These are phyloP conservation scores for Penicillium capsulatum DNA, from an alignment of 2,329 filamentous ascomycete species.

Conservation along the genomic window DNA sequence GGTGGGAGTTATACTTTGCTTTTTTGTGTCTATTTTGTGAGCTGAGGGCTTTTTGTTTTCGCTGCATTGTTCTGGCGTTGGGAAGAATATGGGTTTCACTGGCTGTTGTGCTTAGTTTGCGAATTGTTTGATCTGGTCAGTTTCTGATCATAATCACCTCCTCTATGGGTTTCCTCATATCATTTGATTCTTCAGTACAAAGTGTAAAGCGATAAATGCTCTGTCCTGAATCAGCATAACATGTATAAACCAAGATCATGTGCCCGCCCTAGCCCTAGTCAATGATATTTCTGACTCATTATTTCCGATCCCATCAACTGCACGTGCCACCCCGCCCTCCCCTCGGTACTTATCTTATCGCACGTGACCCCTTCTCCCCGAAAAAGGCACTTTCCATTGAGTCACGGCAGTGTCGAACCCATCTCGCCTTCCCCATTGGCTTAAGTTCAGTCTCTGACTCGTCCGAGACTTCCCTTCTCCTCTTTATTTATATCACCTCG, in stretches of 20 bases:
- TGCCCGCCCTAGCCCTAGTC: no score
- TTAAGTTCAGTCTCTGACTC: conserved; percentile 1
- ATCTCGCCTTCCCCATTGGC: conserved; percentile 2
- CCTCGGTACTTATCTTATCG: conserved; percentile 18
- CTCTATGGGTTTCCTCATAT: no score
- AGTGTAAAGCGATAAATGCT: no score
- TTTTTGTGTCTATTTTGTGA: conserved; percentile 15
- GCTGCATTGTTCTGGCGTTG: conserved; percentile 31
- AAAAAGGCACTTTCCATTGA: conserved; percentile 16
- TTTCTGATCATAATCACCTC: neutral
- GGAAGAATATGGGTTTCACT: conserved; percentile 9
- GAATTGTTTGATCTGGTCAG: conserved; percentile 5
- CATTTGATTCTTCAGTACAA: no score
- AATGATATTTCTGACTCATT: neutral
- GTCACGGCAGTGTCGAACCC: conserved; percentile 9
- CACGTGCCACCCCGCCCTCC: neutral
- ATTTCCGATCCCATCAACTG: neutral
- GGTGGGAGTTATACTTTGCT: conserved; percentile 15
- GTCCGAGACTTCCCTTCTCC: neutral
- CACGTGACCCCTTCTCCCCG: conserved; percentile 17
- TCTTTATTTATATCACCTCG: conserved; percentile 1
- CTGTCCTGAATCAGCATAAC: no score
- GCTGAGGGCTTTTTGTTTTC: conserved; percentile 19
- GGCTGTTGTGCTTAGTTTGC: conserved; percentile 5
- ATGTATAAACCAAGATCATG: no score